Conservation (phyloP, 257 asterid species). For the Misopates orontium region DNA sequence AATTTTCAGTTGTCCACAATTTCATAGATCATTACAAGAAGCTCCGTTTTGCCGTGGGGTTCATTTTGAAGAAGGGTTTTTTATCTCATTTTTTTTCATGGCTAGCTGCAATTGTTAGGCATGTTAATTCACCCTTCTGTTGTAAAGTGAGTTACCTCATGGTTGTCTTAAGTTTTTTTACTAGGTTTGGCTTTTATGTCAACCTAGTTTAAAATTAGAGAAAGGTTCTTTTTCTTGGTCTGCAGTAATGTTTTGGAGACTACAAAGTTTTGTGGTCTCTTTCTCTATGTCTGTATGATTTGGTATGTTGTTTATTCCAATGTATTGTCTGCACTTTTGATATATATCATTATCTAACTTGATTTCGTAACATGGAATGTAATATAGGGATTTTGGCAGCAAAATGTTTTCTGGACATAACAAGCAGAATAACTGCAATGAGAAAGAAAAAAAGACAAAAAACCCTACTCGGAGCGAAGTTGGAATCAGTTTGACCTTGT, state of each 20-base stretch:
- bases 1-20: slow-evolving; percentile 12
- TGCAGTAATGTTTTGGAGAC: slow-evolving; percentile 38
- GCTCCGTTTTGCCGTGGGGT: slow-evolving; percentile 38
- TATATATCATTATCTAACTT: too few relatives aligned
- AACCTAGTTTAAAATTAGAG: slow-evolving; percentile 16
- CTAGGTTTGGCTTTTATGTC: slow-evolving; percentile 23
- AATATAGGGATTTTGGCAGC: too few relatives aligned
- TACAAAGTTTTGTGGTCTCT: slow-evolving; percentile 10
- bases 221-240: slow-evolving; percentile 26
- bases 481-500: too few relatives aligned
- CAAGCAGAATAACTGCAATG: too few relatives aligned
- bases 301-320: slow-evolving; percentile 12
- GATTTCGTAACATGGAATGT: too few relatives aligned
- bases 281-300: slow-evolving; percentile 25
- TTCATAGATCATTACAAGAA: slow-evolving; percentile 1
- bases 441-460: too few relatives aligned
- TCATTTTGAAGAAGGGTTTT: slow-evolving; percentile 43
- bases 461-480: too few relatives aligned
- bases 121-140: slow-evolving; percentile 44
- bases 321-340: not conserved
- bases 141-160: slow-evolving; percentile 34
- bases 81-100: slow-evolving; percentile 38
- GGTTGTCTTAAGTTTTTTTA: slow-evolving; percentile 26
- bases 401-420: too few relatives aligned
- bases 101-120: slow-evolving; percentile 31